A percentile compares a stretch with the other conserved stretches of the same genome.
Evolutionary conservation across 495 filamentous ascomycete genomes (phyloP).

Genomic region (Friedmanniomyces simplex): DNA sequence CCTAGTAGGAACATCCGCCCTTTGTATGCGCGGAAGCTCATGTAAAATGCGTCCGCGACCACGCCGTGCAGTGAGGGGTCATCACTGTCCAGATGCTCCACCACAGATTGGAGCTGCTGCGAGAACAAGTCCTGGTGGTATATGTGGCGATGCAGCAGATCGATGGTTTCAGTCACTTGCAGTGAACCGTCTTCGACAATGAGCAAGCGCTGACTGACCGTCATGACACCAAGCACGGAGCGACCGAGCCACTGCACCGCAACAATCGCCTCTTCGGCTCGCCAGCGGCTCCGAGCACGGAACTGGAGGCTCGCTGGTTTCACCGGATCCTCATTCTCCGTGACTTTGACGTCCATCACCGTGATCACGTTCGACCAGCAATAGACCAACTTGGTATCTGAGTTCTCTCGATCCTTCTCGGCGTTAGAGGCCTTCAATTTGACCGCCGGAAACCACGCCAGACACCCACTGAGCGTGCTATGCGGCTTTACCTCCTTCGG

Average conservation of each 20-base stretch:
- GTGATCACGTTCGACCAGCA: slow-evolving; percentile 97
- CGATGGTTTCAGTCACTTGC: slow-evolving; percentile 85
- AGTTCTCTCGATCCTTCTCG: slow-evolving; percentile 39
- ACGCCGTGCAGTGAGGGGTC: slow-evolving; percentile 88
- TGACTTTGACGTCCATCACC: slow-evolving; percentile 73
- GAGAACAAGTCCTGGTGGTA: slow-evolving; percentile 86
- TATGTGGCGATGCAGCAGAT: slow-evolving; percentile 83
- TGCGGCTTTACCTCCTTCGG: slow-evolving; percentile 86
- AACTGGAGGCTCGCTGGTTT: slow-evolving; percentile 71
- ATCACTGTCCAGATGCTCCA: slow-evolving; percentile 81
- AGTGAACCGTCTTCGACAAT: slow-evolving; percentile 84
- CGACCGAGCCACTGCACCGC: slow-evolving; percentile 94
- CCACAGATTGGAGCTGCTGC: slow-evolving; percentile 65
- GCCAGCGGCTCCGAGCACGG: slow-evolving; percentile 77
- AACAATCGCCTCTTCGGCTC: slow-evolving; percentile 88
- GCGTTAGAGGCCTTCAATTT: slow-evolving; percentile 67
- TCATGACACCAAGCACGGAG: slow-evolving; percentile 82
- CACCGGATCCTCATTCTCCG: slow-evolving; percentile 49
- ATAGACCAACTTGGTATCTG: slow-evolving; percentile 84
- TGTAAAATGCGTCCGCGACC: slow-evolving; percentile 93
- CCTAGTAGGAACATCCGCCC: slow-evolving; percentile 85
- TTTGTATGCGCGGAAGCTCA: slow-evolving; percentile 94
- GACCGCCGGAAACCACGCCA: slow-evolving; percentile 96
- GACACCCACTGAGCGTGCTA: slow-evolving; percentile 79
- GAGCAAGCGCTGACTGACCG: slow-evolving; percentile 83